Evolutionary conservation across 306 rosid genomes (phyloP), one percentile per base, ranked within the genome.

Genomic region (Abrus pulchellus): DNA sequence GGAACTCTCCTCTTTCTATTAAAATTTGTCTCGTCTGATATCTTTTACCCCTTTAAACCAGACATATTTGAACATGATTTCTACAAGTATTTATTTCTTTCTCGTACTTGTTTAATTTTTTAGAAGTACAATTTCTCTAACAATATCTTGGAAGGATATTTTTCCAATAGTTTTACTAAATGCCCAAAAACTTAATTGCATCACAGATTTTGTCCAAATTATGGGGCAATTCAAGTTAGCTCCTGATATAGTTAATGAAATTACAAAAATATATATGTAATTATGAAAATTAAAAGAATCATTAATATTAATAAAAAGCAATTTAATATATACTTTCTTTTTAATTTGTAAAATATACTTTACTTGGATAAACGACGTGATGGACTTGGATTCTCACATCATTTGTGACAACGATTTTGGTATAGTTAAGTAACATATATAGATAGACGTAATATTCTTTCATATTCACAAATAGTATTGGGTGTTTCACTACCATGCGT

Each of bases 211-310:
- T 32, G 67, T 33, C 43, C 7, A 60, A 32, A 0, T 33, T 7
- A 30, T 59, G 64, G n/a, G 67, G 29, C 67, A 32, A 30, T 10
- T 60, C 67, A 11, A 60, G 20, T 60, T 60, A 60, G 43, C 43
- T 32, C 9, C 27, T 33, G 38, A 8, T 6, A 29, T 57, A 57
- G 29, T 57, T 29, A 29, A 9, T 28, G 5, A 6, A 57, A 57
- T 7, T 55, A 28, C 7, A 57, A 57, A 57, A 2, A n/a, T 20
- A 36, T 2, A 36, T 2, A 36, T 36, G 10, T 6, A 20, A 55
- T 55, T 9, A 2, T 57, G 38, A 57, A 57, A 57, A 30, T n/a
- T 14, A 55, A 54, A 54, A 54, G 9, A 20, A 32, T 8, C 9
- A 30, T 59, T 36, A 2, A 20, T 36, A 0, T 0, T 36, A 36